A percentile compares a stretch with the other conserved stretches of the same genome.
Evolutionary conservation across 495 filamentous ascomycete genomes (phyloP).

Genomic region (Astrothelium macrocarpum): DNA sequence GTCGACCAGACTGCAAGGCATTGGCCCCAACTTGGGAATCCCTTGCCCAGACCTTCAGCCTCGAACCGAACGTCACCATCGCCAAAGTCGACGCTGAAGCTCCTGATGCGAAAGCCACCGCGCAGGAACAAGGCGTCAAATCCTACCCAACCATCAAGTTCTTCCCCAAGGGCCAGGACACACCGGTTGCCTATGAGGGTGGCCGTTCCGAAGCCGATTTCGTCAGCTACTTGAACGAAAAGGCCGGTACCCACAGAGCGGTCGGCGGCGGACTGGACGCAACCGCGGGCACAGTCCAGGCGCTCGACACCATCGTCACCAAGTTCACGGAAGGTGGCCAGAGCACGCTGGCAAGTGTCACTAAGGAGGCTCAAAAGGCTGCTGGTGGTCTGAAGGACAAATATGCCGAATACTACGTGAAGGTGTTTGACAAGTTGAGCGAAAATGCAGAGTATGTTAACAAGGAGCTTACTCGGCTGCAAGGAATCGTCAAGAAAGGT

Average conservation of each 20-base stretch:
- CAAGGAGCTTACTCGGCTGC: conserved; percentile 77
- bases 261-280: conserved; percentile 72
- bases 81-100: conserved; percentile 93
- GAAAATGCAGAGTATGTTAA: conserved; percentile 65
- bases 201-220: conserved; percentile 71
- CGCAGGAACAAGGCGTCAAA: conserved; percentile 65
- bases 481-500: conserved; percentile 75
- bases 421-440: conserved; percentile 74
- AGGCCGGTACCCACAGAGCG: conserved; percentile 78
- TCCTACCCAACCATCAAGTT: conserved; percentile 97
- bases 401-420: conserved; percentile 90
- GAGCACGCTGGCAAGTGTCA: conserved; percentile 45
- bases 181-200: conserved; percentile 60
- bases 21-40: conserved; percentile 87
- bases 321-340: conserved; percentile 52
- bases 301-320: conserved; percentile 61
- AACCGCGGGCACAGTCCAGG: conserved; percentile 70
- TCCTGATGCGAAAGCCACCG: conserved; percentile 66
- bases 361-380: conserved; percentile 58
- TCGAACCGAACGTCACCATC: conserved; percentile 67
- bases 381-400: conserved; percentile 61
- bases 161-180: conserved; percentile 82
- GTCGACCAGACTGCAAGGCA: conserved; percentile 76
- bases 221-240: conserved; percentile 73
- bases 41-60: conserved; percentile 70